Evolutionary conservation across 345 rosid species (phyloP).

Genomic region (Clarkia xantiana): DNA sequence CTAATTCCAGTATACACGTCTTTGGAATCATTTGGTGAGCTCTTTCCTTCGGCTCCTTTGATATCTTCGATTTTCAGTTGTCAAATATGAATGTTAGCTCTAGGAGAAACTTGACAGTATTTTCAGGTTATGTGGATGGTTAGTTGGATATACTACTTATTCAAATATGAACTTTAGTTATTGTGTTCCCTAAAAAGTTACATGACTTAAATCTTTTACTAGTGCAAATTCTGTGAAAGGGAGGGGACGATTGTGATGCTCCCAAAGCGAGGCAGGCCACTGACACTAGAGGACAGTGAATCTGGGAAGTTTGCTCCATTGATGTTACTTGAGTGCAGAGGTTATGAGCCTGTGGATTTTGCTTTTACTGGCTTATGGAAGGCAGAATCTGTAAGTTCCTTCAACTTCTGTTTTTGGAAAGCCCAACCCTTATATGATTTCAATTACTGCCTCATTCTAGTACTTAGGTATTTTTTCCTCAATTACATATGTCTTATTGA

Average conservation of each 20-base stretch:
- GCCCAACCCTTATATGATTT: background rate
- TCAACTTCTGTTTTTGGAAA: background rate
- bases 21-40: too few relatives aligned
- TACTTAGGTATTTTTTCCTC: background rate
- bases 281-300: slow-evolving; percentile 41
- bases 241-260: slow-evolving; percentile 73
- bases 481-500: too few relatives aligned
- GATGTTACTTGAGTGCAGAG: slow-evolving; percentile 80
- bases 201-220: slow-evolving; percentile 2
- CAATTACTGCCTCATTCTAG: background rate
- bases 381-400: slow-evolving; percentile 73
- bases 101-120: too few relatives aligned
- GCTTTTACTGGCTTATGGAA: slow-evolving; percentile 57
- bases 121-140: too few relatives aligned
- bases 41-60: too few relatives aligned
- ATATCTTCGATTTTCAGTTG: too few relatives aligned
- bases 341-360: slow-evolving; percentile 65
- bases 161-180: background rate
- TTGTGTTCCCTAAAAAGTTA: slow-evolving; percentile 5
- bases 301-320: slow-evolving; percentile 50
- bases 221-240: slow-evolving; percentile 87
- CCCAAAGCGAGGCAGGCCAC: slow-evolving; percentile 51
- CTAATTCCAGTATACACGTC: too few relatives aligned
- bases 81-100: too few relatives aligned
- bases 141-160: too few relatives aligned